These are phyloP conservation scores for Ophiostoma tasmaniense DNA, from an alignment of 2,329 filamentous ascomycete genomes.

Conservation along the genomic window DNA sequence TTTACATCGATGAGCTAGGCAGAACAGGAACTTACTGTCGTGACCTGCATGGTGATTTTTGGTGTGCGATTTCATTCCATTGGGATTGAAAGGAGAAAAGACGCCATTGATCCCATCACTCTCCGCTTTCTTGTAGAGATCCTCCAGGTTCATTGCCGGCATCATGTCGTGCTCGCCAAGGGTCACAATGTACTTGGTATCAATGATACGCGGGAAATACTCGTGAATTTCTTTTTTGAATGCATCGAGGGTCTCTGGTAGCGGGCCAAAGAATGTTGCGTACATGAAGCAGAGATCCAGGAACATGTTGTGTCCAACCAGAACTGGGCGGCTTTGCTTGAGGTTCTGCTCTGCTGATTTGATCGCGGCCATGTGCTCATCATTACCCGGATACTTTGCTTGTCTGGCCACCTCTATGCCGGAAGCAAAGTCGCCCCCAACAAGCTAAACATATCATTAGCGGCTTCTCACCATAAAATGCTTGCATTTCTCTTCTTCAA, in stretches of 20 bases:
- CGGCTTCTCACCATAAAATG: background rate
- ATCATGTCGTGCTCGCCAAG: conserved; percentile 69
- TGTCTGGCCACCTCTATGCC: conserved; percentile 10
- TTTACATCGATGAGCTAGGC: background rate
- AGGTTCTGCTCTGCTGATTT: conserved; percentile 26
- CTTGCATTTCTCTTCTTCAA: background rate
- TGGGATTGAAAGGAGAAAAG: background rate
- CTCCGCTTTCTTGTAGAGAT: conserved; percentile 15
- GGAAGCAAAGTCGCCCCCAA: conserved; percentile 25
- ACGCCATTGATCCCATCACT: background rate
- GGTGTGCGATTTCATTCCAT: conserved; percentile 7
- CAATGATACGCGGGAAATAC: conserved; percentile 40
- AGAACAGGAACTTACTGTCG: conserved; percentile 3
- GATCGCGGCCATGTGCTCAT: conserved; percentile 11
- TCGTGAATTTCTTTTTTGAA: conserved; percentile 44
- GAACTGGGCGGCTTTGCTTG: conserved; percentile 28
- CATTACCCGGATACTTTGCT: background rate
- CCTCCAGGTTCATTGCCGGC: conserved; percentile 25
- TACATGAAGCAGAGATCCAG: conserved; percentile 57
- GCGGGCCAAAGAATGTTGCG: conserved; percentile 48
- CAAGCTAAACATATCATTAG: conserved; percentile 19
- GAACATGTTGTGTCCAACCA: conserved; percentile 59
- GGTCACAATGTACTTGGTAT: conserved; percentile 68
- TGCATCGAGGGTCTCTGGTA: conserved; percentile 45
- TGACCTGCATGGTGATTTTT: conserved; percentile 9